Evolutionary conservation across 345 rosid genomes (phyloP), one percentile per base, ranked within the genome.

Genomic region (Boechera stricta): DNA sequence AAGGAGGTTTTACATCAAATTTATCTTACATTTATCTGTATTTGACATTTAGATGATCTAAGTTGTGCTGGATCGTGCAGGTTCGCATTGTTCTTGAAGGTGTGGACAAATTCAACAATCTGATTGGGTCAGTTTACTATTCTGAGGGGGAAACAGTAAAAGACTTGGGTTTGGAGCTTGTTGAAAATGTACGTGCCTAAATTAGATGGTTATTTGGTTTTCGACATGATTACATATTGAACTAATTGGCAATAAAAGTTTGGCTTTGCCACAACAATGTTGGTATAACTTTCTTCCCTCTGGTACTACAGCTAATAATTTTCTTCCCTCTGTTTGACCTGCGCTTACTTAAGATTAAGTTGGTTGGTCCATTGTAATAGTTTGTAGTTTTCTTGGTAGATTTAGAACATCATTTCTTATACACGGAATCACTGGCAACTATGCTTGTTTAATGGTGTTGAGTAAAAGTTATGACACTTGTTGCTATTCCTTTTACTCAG

Each of bases 41-140:
- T 74, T 18, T 64, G 60, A 54, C 3, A 36, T 73, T 64, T 72
- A 41, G 16, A 57, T 56, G 52, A 65, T 18, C 77, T 74, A 66
- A 83, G 28, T 61, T 49, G 39, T 55, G 49, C 72, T 72, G 80
- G 69, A 36, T 72, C 79, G 77, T 79, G 54, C 72, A 96, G 99
- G 99, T 96, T 29, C 97, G 99, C 29, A 86, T 96, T 80, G 98
- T 96, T 67, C 85, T 96, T 70, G 99, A 96, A 88, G 98, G 98
- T 33, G 94, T 89, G 70, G 99, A 96, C 84, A 91, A 93, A 69
- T 88, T 85, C 85, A 90, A 86, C 85, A 96, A 91, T 81, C 82
- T 96, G 89, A 89, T 96, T 79, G 99, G 99, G 26, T 90, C 99
- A 2, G 87, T 96, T 28, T 87, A 87, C 82, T 96, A 96, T 76